phyloP scores from a whole-genome alignment of 768 basidiomycete species.

The Suillus weaverae region DNA sequence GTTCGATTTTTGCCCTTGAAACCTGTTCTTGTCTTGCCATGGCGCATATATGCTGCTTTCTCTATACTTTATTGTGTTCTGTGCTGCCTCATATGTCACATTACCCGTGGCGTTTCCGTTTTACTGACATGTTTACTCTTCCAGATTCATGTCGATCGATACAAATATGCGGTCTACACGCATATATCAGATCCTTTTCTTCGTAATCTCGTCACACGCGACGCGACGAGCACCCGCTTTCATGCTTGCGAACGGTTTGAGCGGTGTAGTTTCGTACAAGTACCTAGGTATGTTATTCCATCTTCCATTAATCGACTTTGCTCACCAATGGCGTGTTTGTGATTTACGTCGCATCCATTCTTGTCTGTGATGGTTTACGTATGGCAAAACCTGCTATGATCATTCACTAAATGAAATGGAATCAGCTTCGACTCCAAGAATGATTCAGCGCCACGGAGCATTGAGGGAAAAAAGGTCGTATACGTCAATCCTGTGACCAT shows the following conservation, averaged over 20 bases:
- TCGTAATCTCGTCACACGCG: slow-evolving; percentile 56
- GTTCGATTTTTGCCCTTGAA: background rate
- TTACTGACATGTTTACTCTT: background rate
- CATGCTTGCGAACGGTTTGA: slow-evolving; percentile 91
- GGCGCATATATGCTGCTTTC: background rate
- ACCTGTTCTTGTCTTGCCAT: background rate
- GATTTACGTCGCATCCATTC: background rate
- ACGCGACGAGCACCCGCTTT: slow-evolving; percentile 69
- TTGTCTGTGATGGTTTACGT: slow-evolving; percentile 15
- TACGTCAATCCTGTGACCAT: slow-evolving; percentile 84
- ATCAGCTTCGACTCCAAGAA: slow-evolving; percentile 10
- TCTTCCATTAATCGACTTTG: background rate
- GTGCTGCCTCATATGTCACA: background rate
- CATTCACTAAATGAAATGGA: background rate
- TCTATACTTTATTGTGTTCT: background rate
- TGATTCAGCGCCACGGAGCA: slow-evolving; percentile 33
- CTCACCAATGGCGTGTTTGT: background rate
- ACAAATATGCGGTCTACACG: slow-evolving; percentile 73
- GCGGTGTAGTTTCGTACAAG: slow-evolving; percentile 64
- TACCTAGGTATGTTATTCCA: slow-evolving; percentile 26
- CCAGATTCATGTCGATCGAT: slow-evolving; percentile 88
- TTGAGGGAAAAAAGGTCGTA: slow-evolving; percentile 60
- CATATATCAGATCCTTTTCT: slow-evolving; percentile 61
- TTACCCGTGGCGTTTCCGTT: background rate
- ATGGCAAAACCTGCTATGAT: slow-evolving; percentile 10